Evolutionary conservation across 2,329 filamentous ascomycete genomes (phyloP).

Genomic region (Fusarium pseudoanthophilum): DNA sequence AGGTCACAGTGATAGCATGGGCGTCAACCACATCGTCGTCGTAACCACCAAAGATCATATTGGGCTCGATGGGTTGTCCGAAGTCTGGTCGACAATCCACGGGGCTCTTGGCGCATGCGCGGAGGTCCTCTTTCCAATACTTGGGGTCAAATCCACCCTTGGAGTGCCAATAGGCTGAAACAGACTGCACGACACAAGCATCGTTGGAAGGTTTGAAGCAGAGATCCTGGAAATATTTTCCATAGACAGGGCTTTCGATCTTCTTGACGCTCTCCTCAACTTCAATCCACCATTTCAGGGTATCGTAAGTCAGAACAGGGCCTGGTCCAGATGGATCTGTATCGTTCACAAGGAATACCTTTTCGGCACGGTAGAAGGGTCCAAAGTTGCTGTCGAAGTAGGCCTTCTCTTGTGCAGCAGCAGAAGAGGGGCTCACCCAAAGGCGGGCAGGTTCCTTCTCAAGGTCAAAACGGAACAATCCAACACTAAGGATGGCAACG

Average conservation of each 20-base stretch:
- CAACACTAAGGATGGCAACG: conserved; percentile 82
- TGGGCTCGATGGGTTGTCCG: conserved; percentile 86
- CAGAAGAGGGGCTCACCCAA: conserved; percentile 96
- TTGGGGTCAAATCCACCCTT: conserved; percentile 54
- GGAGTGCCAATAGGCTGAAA: conserved; percentile 88
- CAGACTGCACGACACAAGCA: conserved; percentile 90
- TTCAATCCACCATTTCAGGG: conserved; percentile 91
- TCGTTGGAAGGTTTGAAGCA: conserved; percentile 94
- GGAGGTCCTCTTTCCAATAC: conserved; percentile 78
- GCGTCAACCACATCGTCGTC: conserved; percentile 76
- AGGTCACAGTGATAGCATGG: conserved; percentile 86
- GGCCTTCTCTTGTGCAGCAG: conserved; percentile 89
- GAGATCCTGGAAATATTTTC: conserved; percentile 80
- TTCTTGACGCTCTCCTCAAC: conserved; percentile 81
- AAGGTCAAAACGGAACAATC: conserved; percentile 89
- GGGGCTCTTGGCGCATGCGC: conserved; percentile 80
- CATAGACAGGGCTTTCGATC: conserved; percentile 75
- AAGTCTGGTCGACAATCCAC: conserved; percentile 89
- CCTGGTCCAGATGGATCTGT: conserved; percentile 70
- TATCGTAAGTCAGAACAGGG: conserved; percentile 89
- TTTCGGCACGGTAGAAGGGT: conserved; percentile 93
- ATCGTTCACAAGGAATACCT: conserved; percentile 94
- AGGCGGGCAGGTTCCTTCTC: conserved; percentile 90
- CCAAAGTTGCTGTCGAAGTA: conserved; percentile 96
- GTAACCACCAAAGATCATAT: conserved; percentile 87